Base-by-base conservation (phyloP, 2,329 filamentous ascomycete species). In the Pyrenophora tritici-repentis region DNA sequence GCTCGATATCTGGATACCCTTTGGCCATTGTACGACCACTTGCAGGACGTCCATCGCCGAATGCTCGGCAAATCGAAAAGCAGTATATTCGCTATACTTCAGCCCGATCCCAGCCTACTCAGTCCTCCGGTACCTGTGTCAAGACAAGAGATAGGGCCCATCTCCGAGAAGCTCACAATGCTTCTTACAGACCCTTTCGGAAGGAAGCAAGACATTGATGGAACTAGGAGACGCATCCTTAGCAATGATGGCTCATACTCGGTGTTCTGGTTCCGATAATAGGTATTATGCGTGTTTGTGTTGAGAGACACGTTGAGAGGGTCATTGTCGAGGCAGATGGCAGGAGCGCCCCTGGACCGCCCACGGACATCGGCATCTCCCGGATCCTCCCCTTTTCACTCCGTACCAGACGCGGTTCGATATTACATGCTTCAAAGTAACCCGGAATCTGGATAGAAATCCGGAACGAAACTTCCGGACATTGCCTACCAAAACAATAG, bases 181-280 rank as follows among this genome's bases (percentile, higher is more conserved):
- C 54, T 74, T 17, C 62, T 74, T 2, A 67, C 59, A 1, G 70
- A 74, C 51, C 72, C 71, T 6, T 74, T 73, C 43, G 71, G 71
- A 7, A 56, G 71, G 22, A 72, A 66, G 47, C 67, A 72, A 41
- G 41, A 55, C n/a, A 24, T 61, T 2, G 58, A 65, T 45, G 58
- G 59, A 12, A 66, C 61, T 24, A 67, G 60, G 59, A 55, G 71
- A 38, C 62, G 70, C 4, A 16, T 68, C n/a, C 43, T 71, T 31
- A 73, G 66, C 39, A 55, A 55, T 5, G 70, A 73, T 51, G 70
- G 70, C 13, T 67, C 63, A 4, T 68, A 57, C 39, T 63, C 61
- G 3, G 65, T 71, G 6, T 72, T 72, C 37, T 73, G 70, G 69
- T 73, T 67, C 65, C 66, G 53, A 50, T 72, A 61, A 71, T 29